phyloP scores from a whole-genome alignment of 345 rosid genomes.

The Reutealis trisperma region DNA sequence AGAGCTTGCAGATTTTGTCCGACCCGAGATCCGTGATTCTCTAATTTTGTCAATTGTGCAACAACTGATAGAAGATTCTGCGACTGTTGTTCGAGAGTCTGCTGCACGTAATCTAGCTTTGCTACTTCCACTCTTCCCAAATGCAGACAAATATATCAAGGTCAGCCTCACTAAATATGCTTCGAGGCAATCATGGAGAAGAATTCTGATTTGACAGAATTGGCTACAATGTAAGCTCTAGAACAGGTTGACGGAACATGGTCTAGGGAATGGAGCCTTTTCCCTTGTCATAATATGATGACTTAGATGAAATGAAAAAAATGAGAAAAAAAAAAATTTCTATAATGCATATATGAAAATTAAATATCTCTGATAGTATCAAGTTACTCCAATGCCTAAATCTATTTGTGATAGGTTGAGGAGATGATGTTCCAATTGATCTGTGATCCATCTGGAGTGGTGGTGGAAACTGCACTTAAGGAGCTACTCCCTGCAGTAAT shows the following conservation, averaged over 20 bases:
- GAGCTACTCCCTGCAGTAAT: conserved; percentile 83
- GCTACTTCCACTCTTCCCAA: conserved; percentile 92
- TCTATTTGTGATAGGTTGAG: conserved; percentile 71
- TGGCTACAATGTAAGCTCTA: conserved; percentile 73
- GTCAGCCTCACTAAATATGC: conserved; percentile 86
- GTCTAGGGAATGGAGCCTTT: conserved; percentile 51
- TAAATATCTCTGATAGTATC: not conserved
- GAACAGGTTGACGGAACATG: conserved; percentile 65
- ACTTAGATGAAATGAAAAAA: conserved; percentile 28
- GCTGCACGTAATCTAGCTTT: conserved; percentile 88
- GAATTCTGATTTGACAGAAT: conserved; percentile 74
- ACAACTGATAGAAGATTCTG: conserved; percentile 92
- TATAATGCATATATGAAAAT: conserved; percentile 23
- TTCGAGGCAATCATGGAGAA: conserved; percentile 72
- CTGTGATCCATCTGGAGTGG: conserved; percentile 91
- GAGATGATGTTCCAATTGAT: conserved; percentile 93
- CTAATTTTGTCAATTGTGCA: conserved; percentile 91
- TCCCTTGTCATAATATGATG: conserved; percentile 44
- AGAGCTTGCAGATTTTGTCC: conserved; percentile 90
- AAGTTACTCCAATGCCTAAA: conserved; percentile 31
- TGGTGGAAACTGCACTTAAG: conserved; percentile 82
- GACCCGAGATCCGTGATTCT: conserved; percentile 95
- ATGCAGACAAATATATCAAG: conserved; percentile 97
- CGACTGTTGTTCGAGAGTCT: conserved; percentile 93
- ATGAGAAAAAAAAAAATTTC: conserved; percentile 13